Conservation (phyloP, 208 protist genomes). For the Trypanosoma platydactyli region DNA sequence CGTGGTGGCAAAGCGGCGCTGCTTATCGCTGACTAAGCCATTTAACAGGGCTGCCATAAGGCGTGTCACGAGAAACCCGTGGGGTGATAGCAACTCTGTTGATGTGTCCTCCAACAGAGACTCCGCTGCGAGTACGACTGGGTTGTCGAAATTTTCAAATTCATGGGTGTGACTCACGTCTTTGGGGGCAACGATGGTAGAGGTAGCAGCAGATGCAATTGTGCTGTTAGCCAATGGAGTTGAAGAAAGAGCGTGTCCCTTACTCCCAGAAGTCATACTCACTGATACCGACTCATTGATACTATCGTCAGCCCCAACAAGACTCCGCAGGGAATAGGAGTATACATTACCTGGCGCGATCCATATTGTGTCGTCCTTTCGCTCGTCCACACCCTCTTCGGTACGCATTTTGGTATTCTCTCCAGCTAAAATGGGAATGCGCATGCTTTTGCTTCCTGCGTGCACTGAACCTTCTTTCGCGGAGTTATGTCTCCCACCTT, state of each 20-base stretch:
- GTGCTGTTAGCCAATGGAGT: too few relatives aligned
- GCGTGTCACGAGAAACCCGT: conserved; percentile 56
- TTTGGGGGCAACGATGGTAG: background rate
- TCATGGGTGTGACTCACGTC: background rate
- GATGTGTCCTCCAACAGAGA: conserved; percentile 21
- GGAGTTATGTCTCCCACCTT: background rate
- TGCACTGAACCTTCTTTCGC: conserved; percentile 2
- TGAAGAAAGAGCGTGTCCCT: too few relatives aligned
- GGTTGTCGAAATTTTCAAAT: conserved; percentile 24
- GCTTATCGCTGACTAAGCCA: conserved; percentile 29
- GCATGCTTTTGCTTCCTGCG: background rate
- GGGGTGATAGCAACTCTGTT: conserved; percentile 35
- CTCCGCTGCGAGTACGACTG: conserved; percentile 23
- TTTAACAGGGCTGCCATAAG: conserved; percentile 56
- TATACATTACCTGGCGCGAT: conserved; percentile 31
- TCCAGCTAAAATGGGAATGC: background rate
- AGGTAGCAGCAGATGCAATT: too few relatives aligned
- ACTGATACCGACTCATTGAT: background rate
- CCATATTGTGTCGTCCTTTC: background rate
- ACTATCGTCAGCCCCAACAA: background rate
- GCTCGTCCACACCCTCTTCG: background rate
- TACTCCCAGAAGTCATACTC: background rate
- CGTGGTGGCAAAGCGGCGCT: conserved; percentile 20
- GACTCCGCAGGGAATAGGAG: conserved; percentile 1
- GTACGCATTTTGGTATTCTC: background rate